Base-by-base conservation (phyloP, 441 rosid species). In the Raphanus hybrid region DNA sequence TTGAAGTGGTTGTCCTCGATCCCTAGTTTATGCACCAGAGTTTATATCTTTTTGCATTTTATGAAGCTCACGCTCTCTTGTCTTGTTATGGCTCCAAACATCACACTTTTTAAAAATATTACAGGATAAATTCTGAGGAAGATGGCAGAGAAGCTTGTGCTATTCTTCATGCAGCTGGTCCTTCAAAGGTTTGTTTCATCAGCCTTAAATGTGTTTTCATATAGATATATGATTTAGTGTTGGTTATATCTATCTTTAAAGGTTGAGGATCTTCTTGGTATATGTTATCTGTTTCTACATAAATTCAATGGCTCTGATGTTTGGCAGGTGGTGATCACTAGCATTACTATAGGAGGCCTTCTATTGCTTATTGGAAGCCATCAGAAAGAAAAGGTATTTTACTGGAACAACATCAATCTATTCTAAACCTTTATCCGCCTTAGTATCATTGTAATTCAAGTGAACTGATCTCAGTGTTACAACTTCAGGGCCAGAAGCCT, bases 91-190 rank as follows among this genome's bases (percentile, higher is more conserved):
- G 23, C 7, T 50, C 50, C 29, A 55, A 64, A 77, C 43, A 18
- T 78, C 52, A 60, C 8, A 43, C 37, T n/a, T 48, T 69, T 29
- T 52, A 15, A 5, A 54, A 34, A 73, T 76, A 11, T 78, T 61
- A 74, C 85, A 96, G 99, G 87, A 96, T 96, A 78, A 79, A 59
- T 64, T 84, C 92, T 54, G 97, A 96, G 84, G 82, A 75, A 67
- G 98, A 96, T 84, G 99, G 98, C 23, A 85, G 89, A 76, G 90
- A 91, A 86, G 99, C 97, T 79, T 96, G 99, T 81, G 91, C 88
- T 67, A 82, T 82, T 80, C 96, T 96, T 86, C 99, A 96, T 81
- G 90, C 91, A 75, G 93, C 92, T 77, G 99, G 99, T 54, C 98
- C 99, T 78, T 83, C 97, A 58, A 96, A 93, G 94, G 99, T 93